phyloP scores from a whole-genome alignment of 768 basidiomycete genomes.

The Boletus tomentosulus region DNA sequence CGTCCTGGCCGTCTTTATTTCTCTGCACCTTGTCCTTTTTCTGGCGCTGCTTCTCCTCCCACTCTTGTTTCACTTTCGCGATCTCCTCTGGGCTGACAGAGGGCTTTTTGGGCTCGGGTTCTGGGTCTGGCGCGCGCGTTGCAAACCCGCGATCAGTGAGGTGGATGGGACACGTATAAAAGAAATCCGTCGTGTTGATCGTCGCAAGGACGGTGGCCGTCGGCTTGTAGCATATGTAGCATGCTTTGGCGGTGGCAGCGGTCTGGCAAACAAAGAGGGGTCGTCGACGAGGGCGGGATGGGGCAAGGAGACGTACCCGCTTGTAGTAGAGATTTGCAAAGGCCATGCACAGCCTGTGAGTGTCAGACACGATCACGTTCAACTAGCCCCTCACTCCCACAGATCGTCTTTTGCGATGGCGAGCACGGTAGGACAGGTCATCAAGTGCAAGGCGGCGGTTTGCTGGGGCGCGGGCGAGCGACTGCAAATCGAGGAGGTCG shows the following conservation, averaged over 20 bases:
- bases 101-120: conserved; percentile 36
- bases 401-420: conserved; percentile 47
- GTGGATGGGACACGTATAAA: conserved; percentile 83
- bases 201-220: conserved; percentile 85
- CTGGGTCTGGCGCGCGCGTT: conserved; percentile 41
- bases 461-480: conserved; percentile 92
- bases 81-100: conserved; percentile 63
- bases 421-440: conserved; percentile 64
- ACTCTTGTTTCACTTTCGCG: conserved; percentile 72
- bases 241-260: conserved; percentile 72
- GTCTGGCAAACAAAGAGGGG: conserved; percentile 42
- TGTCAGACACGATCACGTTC: not conserved
- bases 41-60: conserved; percentile 67
- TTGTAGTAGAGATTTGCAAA: conserved; percentile 88
- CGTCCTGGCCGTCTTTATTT: conserved; percentile 29
- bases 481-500: conserved; percentile 85
- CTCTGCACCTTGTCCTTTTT: conserved; percentile 48
- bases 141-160: conserved; percentile 78
- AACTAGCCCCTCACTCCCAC: conserved; percentile 10
- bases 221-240: conserved; percentile 75
- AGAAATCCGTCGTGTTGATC: conserved; percentile 74
- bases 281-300: not conserved
- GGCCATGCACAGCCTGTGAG: conserved; percentile 37
- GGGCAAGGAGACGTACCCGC: conserved; percentile 50
- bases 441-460: conserved; percentile 90